Evolutionary conservation across 805 yeast genomes (phyloP).

Genomic region (Ogataea nakhonphanomensis): DNA sequence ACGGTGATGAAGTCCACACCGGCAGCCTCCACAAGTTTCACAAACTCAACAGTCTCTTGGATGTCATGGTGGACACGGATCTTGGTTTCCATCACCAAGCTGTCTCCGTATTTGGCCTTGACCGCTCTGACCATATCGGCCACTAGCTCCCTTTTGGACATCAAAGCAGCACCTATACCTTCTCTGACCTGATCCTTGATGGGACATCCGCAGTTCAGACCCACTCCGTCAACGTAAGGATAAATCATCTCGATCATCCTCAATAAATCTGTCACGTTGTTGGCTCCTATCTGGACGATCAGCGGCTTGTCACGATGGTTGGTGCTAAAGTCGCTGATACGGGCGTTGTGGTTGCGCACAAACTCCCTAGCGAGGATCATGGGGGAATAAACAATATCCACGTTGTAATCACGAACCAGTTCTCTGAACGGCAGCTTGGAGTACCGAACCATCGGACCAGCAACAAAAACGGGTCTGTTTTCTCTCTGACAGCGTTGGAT

Average conservation of each 20-base stretch:
- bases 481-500: slow-evolving; percentile 44
- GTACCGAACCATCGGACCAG: slow-evolving; percentile 97
- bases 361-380: slow-evolving; percentile 96
- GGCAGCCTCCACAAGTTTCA: slow-evolving; percentile 68
- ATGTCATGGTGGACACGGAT: slow-evolving; percentile 82
- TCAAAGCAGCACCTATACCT: slow-evolving; percentile 95
- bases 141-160: slow-evolving; percentile 77
- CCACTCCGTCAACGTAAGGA: slow-evolving; percentile 90
- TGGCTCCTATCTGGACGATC: slow-evolving; percentile 88
- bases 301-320: slow-evolving; percentile 65
- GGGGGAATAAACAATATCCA: slow-evolving; percentile 88
- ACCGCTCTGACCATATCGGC: slow-evolving; percentile 82
- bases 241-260: slow-evolving; percentile 85
- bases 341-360: slow-evolving; percentile 77
- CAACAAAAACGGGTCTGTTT: slow-evolving; percentile 56
- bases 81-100: slow-evolving; percentile 82
- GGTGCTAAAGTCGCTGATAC: slow-evolving; percentile 82
- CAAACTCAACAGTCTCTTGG: slow-evolving; percentile 69
- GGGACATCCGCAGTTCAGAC: slow-evolving; percentile 97
- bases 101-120: slow-evolving; percentile 67
- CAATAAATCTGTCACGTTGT: slow-evolving; percentile 75
- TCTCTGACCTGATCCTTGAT: slow-evolving; percentile 91
- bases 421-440: slow-evolving; percentile 91
- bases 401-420: slow-evolving; percentile 64
- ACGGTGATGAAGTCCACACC: slow-evolving; percentile 95